Conservation (phyloP, 23 red algal genomes). For the Pyropia haitanensis region DNA sequence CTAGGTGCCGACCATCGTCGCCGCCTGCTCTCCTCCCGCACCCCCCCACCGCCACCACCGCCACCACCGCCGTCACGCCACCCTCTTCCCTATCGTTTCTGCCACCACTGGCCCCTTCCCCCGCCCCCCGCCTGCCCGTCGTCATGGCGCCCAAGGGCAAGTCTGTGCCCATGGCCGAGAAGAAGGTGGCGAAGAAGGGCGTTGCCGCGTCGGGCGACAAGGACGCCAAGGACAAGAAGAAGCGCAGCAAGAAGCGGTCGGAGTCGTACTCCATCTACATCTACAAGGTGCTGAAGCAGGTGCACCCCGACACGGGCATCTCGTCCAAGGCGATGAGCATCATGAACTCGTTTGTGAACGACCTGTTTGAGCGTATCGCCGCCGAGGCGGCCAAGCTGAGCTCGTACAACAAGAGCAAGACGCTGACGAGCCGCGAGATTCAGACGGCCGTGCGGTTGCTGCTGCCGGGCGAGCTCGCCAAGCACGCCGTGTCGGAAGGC, state of each 20-base stretch:
- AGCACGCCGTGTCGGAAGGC: slow-evolving; percentile 97
- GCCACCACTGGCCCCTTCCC: not conserved
- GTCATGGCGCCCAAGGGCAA: slow-evolving; percentile 91
- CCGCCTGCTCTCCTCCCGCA: no score
- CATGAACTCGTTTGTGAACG: slow-evolving; percentile 99
- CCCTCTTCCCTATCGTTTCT: not conserved
- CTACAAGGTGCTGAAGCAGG: slow-evolving; percentile 99
- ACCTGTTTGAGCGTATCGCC: slow-evolving; percentile 96
- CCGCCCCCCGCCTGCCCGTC: not conserved
- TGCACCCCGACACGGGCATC: slow-evolving; percentile 99
- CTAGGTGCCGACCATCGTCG: no score
- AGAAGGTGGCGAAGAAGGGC: slow-evolving; percentile 88
- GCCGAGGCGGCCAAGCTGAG: slow-evolving; percentile 88
- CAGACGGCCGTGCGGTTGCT: slow-evolving; percentile 95
- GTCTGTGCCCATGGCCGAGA: slow-evolving; percentile 86
- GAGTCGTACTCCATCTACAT: slow-evolving; percentile 99
- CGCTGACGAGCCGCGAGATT: slow-evolving; percentile 94
- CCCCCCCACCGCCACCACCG: not conserved
- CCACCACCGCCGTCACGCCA: not conserved
- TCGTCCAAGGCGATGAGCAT: slow-evolving; percentile 99
- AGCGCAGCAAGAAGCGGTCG: slow-evolving; percentile 79
- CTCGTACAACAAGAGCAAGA: slow-evolving; percentile 98
- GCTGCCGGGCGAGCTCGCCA: slow-evolving; percentile 95
- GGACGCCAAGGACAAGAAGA: slow-evolving; percentile 51
- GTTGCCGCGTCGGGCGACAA: slow-evolving; percentile 26